phyloP scores from a whole-genome alignment of 768 basidiomycete species.

The Gloeopeniophorella convolvens region DNA sequence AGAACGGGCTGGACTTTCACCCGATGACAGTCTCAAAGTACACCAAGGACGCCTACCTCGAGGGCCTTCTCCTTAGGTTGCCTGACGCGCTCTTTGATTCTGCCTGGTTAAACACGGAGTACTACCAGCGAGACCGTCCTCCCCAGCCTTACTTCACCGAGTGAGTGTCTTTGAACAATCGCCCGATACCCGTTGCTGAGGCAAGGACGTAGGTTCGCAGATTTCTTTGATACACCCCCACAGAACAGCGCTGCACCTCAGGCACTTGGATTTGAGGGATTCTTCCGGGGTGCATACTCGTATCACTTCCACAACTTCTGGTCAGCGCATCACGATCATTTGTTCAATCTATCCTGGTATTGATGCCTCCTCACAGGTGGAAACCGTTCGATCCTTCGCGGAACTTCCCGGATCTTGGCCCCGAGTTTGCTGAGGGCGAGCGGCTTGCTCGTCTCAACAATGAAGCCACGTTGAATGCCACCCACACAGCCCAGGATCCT shows the following conservation, averaged over 20 bases:
- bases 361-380: constrained; percentile 57
- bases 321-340: constrained; percentile 35
- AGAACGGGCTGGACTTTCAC: constrained; percentile 93
- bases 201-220: constrained; percentile 54
- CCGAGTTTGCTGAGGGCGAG: constrained; percentile 72
- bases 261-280: constrained; percentile 87
- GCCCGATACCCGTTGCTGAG: constrained; percentile 1
- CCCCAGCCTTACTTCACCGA: constrained; percentile 91
- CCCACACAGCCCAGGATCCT: constrained; percentile 26
- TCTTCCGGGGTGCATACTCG: constrained; percentile 92
- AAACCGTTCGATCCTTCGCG: constrained; percentile 86
- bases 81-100: constrained; percentile 97
- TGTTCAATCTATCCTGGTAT: neutral
- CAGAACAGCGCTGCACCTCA: constrained; percentile 74
- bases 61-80: constrained; percentile 75
- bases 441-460: constrained; percentile 46
- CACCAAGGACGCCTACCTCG: constrained; percentile 81
- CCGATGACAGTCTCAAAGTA: constrained; percentile 93
- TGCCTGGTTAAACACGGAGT: constrained; percentile 93
- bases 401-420: constrained; percentile 94
- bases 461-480: constrained; percentile 18
- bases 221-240: constrained; percentile 81
- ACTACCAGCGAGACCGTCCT: constrained; percentile 86
- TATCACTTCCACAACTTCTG: constrained; percentile 97
- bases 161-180: constrained; percentile 35